Evolutionary conservation across 257 asterid species (phyloP), one percentile per base, ranked within the genome.

Genomic region (Cruciata laevipes): DNA sequence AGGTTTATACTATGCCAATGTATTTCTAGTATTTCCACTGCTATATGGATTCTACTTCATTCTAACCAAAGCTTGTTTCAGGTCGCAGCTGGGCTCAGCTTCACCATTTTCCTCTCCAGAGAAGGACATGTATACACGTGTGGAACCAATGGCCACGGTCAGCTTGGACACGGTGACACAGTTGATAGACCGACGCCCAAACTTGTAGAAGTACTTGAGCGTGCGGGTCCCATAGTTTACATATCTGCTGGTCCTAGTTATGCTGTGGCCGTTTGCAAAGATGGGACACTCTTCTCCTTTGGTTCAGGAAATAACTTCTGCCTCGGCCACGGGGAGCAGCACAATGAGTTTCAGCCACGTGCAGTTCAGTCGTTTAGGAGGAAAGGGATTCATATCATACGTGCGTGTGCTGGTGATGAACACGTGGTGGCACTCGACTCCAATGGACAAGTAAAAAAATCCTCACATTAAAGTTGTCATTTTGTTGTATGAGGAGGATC

Each of bases 391-490:
- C 82, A 84, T 47, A 73, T 87, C 49, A 73, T 85, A 67, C 88
- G 88, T 49, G 95, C 83, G 24, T 89, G 89, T 73, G 95, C 97
- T 70, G 97, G 89, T 3, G 91, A 87, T 69, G 97, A 89, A 69
- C 97, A 89, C 79, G 97, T 82, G 49, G 94, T 87, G 71, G 97
- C 91, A 74, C 95, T 89, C 58, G 97, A 89, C 83, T 87, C 94
- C 58, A 80, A 77, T 72, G 95, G 97, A 77, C 77, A 79, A 67
- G 97, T 89, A 81, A 73, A 66, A 72, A 56, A 35, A 42, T 42
- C 51, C 76, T 64, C 21, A 7, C 49, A 38, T 65, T 61, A 51
- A 18, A 9, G 8, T 44, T 27, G 63, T 20, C 49, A 9, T 64
- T 33, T 52, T 56, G 10, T 5, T 17, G 23, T 37, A 24, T 24